Evolutionary conservation across 805 yeast genomes (phyloP).

Genomic region (Helenozyma rhizophorensis): DNA sequence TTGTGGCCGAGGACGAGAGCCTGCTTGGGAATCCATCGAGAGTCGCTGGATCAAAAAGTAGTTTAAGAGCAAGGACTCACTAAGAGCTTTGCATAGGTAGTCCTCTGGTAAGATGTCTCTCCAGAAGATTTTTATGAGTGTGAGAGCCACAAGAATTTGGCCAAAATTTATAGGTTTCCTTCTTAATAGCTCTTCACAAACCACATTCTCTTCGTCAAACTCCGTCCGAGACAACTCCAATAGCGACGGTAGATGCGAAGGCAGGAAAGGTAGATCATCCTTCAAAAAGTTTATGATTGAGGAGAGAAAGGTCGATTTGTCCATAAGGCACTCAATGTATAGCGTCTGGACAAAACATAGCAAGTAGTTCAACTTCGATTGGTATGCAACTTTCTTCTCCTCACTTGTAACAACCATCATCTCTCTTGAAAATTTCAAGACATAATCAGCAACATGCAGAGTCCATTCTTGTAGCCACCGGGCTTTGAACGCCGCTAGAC

Average conservation of each 20-base stretch:
- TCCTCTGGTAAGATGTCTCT: conserved; percentile 53
- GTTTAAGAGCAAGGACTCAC: conserved; percentile 54
- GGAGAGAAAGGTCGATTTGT: conserved; percentile 54
- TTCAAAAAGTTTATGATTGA: conserved; percentile 58
- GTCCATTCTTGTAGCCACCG: conserved; percentile 90
- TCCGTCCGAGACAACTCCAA: conserved; percentile 13
- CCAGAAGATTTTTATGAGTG: conserved; percentile 70
- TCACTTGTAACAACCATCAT: conserved; percentile 19
- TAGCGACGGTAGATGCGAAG: conserved; percentile 21
- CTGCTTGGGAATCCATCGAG: conserved; percentile 14
- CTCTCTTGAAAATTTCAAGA: conserved; percentile 48
- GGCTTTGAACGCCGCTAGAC: conserved; percentile 37
- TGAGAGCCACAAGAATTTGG: conserved; percentile 30
- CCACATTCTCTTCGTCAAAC: conserved; percentile 20
- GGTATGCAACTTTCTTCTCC: conserved; percentile 40
- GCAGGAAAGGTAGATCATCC: conserved; percentile 28
- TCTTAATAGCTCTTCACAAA: conserved; percentile 2
- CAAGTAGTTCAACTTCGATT: conserved; percentile 53
- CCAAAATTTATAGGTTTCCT: conserved; percentile 27
- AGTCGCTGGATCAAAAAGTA: conserved; percentile 37
- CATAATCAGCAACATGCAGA: conserved; percentile 63
- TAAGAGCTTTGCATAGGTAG: conserved; percentile 57
- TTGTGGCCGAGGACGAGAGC: background rate
- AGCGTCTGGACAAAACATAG: conserved; percentile 58
- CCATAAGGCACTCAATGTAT: conserved; percentile 65